Evolutionary conservation across 2,329 filamentous ascomycete genomes (phyloP).

Genomic region (Xylariaceae sp.): DNA sequence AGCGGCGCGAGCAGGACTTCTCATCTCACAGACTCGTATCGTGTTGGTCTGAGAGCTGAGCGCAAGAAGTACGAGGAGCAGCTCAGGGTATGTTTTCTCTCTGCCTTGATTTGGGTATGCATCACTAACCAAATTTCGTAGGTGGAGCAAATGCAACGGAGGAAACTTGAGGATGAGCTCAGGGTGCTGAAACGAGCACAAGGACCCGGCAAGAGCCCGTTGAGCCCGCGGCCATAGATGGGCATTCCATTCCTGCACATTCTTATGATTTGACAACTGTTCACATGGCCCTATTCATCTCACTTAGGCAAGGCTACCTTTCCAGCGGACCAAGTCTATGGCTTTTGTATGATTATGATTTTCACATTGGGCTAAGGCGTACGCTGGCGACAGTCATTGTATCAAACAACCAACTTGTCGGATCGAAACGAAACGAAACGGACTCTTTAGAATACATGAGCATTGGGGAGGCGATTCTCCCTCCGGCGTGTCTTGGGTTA

Average conservation of each 20-base stretch:
- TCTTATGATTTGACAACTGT: slow-evolving; percentile 8
- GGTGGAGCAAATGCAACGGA: slow-evolving; percentile 30
- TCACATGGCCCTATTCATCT: no score
- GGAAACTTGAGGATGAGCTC: slow-evolving; percentile 33
- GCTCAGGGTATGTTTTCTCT: slow-evolving; percentile 27
- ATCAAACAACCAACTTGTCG: no score
- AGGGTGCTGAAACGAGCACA: slow-evolving; percentile 28
- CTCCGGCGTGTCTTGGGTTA: no score
- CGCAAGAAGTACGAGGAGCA: slow-evolving; percentile 35
- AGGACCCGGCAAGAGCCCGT: slow-evolving; percentile 27
- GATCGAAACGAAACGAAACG: no score
- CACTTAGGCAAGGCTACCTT: no score
- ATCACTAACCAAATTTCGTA: slow-evolving; percentile 19
- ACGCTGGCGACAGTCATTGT: no score
- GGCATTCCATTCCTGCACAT: no score
- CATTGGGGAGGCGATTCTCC: no score
- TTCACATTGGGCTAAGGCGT: no score
- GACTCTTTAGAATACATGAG: no score
- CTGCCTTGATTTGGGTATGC: background rate
- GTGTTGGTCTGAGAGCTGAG: slow-evolving; percentile 29
- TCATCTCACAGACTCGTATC: slow-evolving; percentile 32
- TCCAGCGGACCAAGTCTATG: no score
- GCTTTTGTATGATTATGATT: no score
- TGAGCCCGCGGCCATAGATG: slow-evolving; percentile 19
- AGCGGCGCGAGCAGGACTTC: slow-evolving; percentile 27